A percentile compares a stretch with the other conserved stretches of the same genome.
phyloP scores from a whole-genome alignment of 306 rosid genomes.

The Gleditsia sinensis region DNA sequence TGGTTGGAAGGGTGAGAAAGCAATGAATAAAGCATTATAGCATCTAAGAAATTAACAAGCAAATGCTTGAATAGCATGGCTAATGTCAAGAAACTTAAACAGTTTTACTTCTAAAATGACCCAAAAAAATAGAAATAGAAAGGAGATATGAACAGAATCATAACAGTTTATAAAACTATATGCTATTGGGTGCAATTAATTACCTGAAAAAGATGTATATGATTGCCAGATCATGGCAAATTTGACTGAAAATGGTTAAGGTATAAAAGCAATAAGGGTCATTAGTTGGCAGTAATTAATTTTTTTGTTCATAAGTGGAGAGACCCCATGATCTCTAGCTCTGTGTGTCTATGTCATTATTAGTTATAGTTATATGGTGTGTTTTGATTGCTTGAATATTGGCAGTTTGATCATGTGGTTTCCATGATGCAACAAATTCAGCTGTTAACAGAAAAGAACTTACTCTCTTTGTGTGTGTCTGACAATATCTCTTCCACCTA shows the following conservation, averaged over 20 bases:
- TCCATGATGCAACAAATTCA: slow-evolving; percentile 60
- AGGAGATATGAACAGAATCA: neutral
- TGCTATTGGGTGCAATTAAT: neutral
- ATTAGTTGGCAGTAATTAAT: neutral
- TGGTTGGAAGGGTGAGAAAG: neutral
- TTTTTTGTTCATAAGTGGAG: neutral
- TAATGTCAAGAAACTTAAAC: neutral
- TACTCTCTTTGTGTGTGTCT: slow-evolving; percentile 33
- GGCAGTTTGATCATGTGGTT: slow-evolving; percentile 71
- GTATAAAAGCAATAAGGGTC: neutral
- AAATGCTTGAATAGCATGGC: neutral
- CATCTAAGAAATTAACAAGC: neutral
- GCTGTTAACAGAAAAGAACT: slow-evolving; percentile 22
- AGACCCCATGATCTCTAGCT: neutral
- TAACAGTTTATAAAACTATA: neutral
- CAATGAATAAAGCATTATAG: neutral
- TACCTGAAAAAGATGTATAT: slow-evolving; percentile 35
- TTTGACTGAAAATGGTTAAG: slow-evolving; percentile 27
- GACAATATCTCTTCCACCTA: slow-evolving; percentile 28
- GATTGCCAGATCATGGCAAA: slow-evolving; percentile 33
- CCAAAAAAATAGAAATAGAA: neutral
- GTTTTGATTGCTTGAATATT: slow-evolving; percentile 32
- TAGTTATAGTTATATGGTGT: slow-evolving; percentile 30
- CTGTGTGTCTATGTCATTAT: neutral
- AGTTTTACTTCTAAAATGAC: too few relatives aligned